phyloP scores from a whole-genome alignment of 2,329 filamentous ascomycete genomes.

The Hirsutella rhossiliensis region DNA sequence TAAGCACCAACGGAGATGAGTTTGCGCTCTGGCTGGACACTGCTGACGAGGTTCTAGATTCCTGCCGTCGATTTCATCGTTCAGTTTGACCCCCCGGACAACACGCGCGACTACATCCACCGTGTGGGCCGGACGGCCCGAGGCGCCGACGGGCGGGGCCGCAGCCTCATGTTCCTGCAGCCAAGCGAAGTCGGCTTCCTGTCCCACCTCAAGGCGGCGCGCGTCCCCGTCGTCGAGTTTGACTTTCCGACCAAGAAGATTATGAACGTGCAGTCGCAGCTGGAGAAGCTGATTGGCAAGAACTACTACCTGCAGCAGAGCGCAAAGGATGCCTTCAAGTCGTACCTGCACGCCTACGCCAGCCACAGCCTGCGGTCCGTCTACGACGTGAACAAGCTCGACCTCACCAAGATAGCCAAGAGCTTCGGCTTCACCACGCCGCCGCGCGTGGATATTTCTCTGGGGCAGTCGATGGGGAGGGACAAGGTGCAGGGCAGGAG shows the following conservation, averaged over 20 bases:
- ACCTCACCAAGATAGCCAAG: slow-evolving; percentile 74
- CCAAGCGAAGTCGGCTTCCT: slow-evolving; percentile 89
- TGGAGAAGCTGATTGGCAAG: slow-evolving; percentile 86
- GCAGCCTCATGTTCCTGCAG: slow-evolving; percentile 85
- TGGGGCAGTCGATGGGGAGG: slow-evolving; percentile 69
- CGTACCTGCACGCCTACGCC: slow-evolving; percentile 91
- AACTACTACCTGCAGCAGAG: slow-evolving; percentile 97
- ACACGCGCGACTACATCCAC: slow-evolving; percentile 86
- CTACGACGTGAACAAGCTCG: slow-evolving; percentile 75
- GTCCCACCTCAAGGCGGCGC: slow-evolving; percentile 77
- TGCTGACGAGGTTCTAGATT: slow-evolving; percentile 39
- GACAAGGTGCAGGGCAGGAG: slow-evolving; percentile 54
- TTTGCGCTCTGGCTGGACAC: not conserved
- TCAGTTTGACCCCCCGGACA: slow-evolving; percentile 90
- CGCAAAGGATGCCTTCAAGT: slow-evolving; percentile 67
- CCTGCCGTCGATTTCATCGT: slow-evolving; percentile 94
- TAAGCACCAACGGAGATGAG: slow-evolving; percentile 24
- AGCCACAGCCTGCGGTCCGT: slow-evolving; percentile 47
- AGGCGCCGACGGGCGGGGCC: slow-evolving; percentile 71
- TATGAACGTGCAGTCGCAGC: slow-evolving; percentile 76
- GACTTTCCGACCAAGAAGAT: slow-evolving; percentile 91
- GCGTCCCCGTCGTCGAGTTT: slow-evolving; percentile 90
- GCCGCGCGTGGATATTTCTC: slow-evolving; percentile 68
- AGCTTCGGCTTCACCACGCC: slow-evolving; percentile 70
- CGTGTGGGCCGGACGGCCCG: slow-evolving; percentile 90